Percentiles rank a stretch among this genome's conserved stretches.
Conservation (phyloP, 139 green algal genomes). For the Monoraphidium neglectum region DNA sequence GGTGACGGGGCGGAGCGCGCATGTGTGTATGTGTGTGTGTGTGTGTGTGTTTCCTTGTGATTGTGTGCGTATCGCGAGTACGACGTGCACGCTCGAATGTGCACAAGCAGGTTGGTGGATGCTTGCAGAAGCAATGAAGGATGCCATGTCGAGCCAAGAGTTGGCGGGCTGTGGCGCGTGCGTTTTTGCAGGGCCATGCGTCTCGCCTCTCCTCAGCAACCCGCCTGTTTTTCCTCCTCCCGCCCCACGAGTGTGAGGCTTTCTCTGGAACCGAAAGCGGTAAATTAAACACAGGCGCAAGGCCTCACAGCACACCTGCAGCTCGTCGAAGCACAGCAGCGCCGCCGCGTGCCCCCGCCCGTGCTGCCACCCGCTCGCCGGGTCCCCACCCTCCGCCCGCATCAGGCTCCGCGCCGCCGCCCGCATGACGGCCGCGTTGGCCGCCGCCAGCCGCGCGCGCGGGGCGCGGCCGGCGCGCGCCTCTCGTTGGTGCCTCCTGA, state of each 20-base stretch:
- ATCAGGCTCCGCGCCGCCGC: constrained; percentile 55
- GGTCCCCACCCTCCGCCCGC: constrained; percentile 21
- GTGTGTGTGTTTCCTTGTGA: background rate
- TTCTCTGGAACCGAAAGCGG: too few species aligned
- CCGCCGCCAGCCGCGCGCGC: constrained; percentile 37
- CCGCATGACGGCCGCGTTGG: constrained; percentile 59
- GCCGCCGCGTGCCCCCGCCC: constrained; percentile 30
- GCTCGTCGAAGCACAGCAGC: constrained; percentile 82
- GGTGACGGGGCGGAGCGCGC: background rate
- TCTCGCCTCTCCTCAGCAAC: too few species aligned
- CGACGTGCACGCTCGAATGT: too few species aligned
- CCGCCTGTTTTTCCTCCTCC: too few species aligned
- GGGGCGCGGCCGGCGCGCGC: constrained; percentile 22
- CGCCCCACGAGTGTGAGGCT: too few species aligned
- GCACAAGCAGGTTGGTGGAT: too few species aligned
- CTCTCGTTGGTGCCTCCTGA: constrained; percentile 42
- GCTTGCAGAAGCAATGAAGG: too few species aligned
- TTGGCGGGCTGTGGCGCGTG: too few species aligned
- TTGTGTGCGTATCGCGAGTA: background rate
- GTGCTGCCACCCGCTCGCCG: constrained; percentile 17
- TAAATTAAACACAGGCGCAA: too few species aligned
- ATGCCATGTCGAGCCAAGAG: too few species aligned
- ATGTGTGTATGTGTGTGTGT: too few species aligned
- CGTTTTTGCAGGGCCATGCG: too few species aligned
- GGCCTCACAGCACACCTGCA: constrained; percentile 59